These are phyloP conservation scores for Trichosporon coremiiforme DNA, from an alignment of 1,284 basidiomycete species.

Conservation along the genomic window DNA sequence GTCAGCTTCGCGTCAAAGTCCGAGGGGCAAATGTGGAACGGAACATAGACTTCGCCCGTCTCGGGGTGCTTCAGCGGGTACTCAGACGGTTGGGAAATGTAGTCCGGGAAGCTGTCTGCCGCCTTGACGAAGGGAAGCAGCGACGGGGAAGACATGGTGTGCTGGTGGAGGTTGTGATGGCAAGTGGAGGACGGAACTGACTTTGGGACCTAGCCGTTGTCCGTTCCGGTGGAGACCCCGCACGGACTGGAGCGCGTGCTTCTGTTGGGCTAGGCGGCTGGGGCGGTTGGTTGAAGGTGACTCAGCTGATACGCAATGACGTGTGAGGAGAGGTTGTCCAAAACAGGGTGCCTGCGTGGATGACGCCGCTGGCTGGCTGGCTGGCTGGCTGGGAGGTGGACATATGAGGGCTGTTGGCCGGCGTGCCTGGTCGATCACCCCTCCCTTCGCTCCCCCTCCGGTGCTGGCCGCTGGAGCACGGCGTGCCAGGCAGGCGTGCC, in stretches of 20 bases:
- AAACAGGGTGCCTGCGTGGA: not conserved
- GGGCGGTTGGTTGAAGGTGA: no score
- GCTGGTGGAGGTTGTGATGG: not conserved
- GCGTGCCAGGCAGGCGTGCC: no score
- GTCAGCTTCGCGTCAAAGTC: slow-evolving; percentile 21
- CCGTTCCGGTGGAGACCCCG: slow-evolving; percentile 11
- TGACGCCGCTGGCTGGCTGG: no score
- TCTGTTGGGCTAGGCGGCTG: not conserved
- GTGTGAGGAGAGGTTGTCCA: not conserved
- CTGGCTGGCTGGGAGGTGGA: not conserved
- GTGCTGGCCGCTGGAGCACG: no score
- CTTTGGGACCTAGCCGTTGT: not conserved
- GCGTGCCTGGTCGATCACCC: slow-evolving; percentile 10
- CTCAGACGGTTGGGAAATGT: slow-evolving; percentile 18
- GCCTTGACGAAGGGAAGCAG: slow-evolving; percentile 65
- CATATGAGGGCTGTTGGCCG: not conserved
- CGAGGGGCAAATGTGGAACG: slow-evolving; percentile 27
- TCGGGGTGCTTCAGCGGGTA: slow-evolving; percentile 33
- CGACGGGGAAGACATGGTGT: slow-evolving; percentile 25
- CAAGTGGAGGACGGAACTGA: not conserved
- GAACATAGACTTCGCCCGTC: slow-evolving; percentile 25
- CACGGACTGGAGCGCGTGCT: not conserved
- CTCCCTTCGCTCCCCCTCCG: not conserved
- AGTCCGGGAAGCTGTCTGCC: slow-evolving; percentile 65
- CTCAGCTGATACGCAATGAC: slow-evolving; percentile 4